Evolutionary conservation across 1,139 yeast species (phyloP).

Genomic region (Yamadazyma dushanensis): DNA sequence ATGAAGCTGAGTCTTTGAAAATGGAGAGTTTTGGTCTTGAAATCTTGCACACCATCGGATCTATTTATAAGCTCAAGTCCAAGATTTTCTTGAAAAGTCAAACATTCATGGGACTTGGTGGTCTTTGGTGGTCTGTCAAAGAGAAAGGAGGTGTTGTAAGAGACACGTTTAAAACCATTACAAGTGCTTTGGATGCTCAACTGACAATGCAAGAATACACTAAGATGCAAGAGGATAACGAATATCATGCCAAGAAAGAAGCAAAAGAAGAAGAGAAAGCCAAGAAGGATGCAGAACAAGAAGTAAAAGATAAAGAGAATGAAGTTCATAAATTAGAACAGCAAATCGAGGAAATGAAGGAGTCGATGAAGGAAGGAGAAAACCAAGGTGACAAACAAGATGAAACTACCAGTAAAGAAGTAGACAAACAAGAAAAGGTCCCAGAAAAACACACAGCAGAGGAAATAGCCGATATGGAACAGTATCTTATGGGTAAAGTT

Average conservation of each 20-base stretch:
- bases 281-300: slow-evolving; percentile 15
- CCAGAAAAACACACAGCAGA: slow-evolving; percentile 70
- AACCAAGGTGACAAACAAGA: slow-evolving; percentile 3
- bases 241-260: slow-evolving; percentile 44
- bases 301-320: slow-evolving; percentile 9
- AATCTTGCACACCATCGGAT: slow-evolving; percentile 83
- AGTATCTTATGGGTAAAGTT: slow-evolving; percentile 83
- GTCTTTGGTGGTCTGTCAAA: slow-evolving; percentile 78
- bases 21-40: slow-evolving; percentile 95
- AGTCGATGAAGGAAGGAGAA: slow-evolving; percentile 3
- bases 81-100: slow-evolving; percentile 59
- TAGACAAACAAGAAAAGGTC: slow-evolving; percentile 19
- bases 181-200: slow-evolving; percentile 89
- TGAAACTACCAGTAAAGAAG: slow-evolving; percentile 3
- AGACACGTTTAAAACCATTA: slow-evolving; percentile 83
- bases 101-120: slow-evolving; percentile 78
- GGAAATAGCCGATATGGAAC: slow-evolving; percentile 83
- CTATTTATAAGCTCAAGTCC: slow-evolving; percentile 71
- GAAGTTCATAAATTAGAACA: slow-evolving; percentile 11
- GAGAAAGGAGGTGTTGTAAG: slow-evolving; percentile 85
- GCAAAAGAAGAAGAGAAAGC: slow-evolving; percentile 31
- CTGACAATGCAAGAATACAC: slow-evolving; percentile 81
- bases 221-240: slow-evolving; percentile 64
- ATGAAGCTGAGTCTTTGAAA: slow-evolving; percentile 86
- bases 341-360: slow-evolving; percentile 12